phyloP scores from a whole-genome alignment of 371 early-diverging fungal genomes.

The Mortierella sp. region DNA sequence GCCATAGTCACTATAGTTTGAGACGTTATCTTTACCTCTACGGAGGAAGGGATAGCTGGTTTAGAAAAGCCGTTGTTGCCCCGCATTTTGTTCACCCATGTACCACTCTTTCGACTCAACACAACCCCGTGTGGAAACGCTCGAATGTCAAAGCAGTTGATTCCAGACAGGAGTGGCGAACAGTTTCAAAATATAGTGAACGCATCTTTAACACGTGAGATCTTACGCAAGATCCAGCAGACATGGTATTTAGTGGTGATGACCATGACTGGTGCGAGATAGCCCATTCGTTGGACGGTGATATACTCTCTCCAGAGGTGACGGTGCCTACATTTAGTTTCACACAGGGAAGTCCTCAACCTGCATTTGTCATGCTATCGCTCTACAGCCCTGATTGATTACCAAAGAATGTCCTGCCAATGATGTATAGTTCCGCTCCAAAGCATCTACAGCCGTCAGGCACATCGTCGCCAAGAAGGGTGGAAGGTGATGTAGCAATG shows the following conservation, averaged over 20 bases:
- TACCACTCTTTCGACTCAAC: constrained; percentile 81
- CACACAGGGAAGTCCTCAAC: constrained; percentile 63
- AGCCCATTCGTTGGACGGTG: constrained; percentile 51
- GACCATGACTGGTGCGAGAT: constrained; percentile 92
- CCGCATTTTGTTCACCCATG: constrained; percentile 83
- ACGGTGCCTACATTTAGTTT: constrained; percentile 69
- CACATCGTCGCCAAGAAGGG: not conserved
- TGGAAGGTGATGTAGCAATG: not conserved
- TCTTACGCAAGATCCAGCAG: constrained; percentile 73
- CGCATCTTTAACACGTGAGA: constrained; percentile 60
- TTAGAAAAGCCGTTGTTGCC: constrained; percentile 23
- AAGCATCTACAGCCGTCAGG: not conserved
- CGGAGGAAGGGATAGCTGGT: not conserved
- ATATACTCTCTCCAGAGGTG: constrained; percentile 49
- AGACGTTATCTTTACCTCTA: too few species aligned
- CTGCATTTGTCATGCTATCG: constrained; percentile 59
- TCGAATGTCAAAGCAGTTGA: constrained; percentile 62
- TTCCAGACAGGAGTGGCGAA: constrained; percentile 71
- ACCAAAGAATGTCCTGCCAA: not conserved
- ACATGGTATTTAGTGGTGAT: constrained; percentile 86
- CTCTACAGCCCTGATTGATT: constrained; percentile 29
- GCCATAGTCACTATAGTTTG: too few species aligned
- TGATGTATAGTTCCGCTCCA: not conserved
- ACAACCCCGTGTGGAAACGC: constrained; percentile 76
- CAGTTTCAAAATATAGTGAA: constrained; percentile 90